Conservation (phyloP, 208 protist species). For the Wallacemonas collosoma region DNA sequence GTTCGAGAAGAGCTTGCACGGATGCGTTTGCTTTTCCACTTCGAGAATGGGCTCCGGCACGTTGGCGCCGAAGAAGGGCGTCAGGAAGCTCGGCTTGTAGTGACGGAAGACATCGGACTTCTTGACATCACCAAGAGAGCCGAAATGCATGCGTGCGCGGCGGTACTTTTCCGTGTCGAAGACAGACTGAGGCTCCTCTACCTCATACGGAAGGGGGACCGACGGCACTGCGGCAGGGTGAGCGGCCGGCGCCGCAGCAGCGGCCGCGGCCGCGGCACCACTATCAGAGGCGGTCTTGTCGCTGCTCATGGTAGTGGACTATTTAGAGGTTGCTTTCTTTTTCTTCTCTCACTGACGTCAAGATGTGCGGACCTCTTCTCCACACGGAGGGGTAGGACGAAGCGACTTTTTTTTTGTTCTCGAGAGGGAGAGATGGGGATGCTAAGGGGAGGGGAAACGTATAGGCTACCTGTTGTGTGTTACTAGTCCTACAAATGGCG, state of each 20-base stretch:
- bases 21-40: constrained; percentile 32
- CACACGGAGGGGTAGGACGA: no score
- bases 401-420: no score
- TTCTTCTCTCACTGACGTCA: no score
- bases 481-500: no score
- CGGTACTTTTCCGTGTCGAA: constrained; percentile 21
- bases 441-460: no score
- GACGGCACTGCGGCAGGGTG: background rate
- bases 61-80: constrained; percentile 82
- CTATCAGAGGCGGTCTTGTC: constrained; percentile 5
- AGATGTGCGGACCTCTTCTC: no score
- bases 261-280: background rate
- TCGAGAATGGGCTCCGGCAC: constrained; percentile 44
- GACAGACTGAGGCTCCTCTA: constrained; percentile 16
- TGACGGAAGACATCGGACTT: constrained; percentile 41
- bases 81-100: constrained; percentile 60
- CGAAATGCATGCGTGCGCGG: constrained; percentile 43
- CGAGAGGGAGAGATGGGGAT: no score
- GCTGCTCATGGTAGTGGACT: constrained; percentile 2
- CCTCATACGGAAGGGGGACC: constrained; percentile 9
- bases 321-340: no score
- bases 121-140: constrained; percentile 29
- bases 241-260: background rate
- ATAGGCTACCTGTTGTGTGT: no score
- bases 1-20: constrained; percentile 62